Evolutionary conservation across 208 protist species (phyloP).

Genomic region (Crithidia fasciculata): DNA sequence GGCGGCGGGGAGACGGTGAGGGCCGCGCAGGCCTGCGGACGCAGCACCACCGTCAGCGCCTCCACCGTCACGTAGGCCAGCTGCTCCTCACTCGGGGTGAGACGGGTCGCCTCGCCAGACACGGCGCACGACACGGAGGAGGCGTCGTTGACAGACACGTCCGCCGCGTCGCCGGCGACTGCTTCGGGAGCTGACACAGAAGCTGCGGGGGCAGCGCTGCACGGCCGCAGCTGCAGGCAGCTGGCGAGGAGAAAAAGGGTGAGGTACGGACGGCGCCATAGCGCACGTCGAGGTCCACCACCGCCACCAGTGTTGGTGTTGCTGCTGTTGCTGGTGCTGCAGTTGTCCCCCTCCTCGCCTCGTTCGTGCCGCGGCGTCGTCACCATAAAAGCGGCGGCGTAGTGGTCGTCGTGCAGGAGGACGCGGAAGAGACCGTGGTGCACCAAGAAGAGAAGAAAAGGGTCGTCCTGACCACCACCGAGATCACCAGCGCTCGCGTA

Average conservation of each 20-base stretch:
- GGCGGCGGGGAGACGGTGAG: background rate
- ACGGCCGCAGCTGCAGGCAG: slow-evolving; percentile 26
- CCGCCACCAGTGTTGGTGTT: too few relatives aligned
- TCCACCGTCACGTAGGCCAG: slow-evolving; percentile 24
- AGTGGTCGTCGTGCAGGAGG: slow-evolving; percentile 43
- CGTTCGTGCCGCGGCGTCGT: slow-evolving; percentile 3
- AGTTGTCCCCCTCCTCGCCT: background rate
- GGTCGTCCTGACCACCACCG: slow-evolving; percentile 3
- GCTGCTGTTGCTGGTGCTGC: too few relatives aligned
- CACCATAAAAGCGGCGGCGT: slow-evolving; percentile 27
- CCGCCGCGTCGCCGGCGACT: background rate
- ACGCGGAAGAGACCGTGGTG: slow-evolving; percentile 48
- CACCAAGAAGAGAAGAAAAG: slow-evolving; percentile 36
- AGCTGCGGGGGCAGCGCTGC: background rate
- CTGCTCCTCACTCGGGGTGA: slow-evolving; percentile 13
- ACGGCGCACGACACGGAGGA: background rate
- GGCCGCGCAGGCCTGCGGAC: background rate
- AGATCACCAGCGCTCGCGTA: slow-evolving; percentile 1
- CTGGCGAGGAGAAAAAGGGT: slow-evolving; percentile 19
- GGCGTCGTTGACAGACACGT: background rate
- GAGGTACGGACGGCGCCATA: slow-evolving; percentile 15
- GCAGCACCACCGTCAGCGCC: slow-evolving; percentile 23
- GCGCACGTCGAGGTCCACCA: background rate
- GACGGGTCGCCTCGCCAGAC: background rate
- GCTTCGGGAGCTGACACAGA: background rate